These are phyloP conservation scores for Penicillium longicatenatum DNA, from an alignment of 495 filamentous ascomycete species.

Conservation along the genomic window DNA sequence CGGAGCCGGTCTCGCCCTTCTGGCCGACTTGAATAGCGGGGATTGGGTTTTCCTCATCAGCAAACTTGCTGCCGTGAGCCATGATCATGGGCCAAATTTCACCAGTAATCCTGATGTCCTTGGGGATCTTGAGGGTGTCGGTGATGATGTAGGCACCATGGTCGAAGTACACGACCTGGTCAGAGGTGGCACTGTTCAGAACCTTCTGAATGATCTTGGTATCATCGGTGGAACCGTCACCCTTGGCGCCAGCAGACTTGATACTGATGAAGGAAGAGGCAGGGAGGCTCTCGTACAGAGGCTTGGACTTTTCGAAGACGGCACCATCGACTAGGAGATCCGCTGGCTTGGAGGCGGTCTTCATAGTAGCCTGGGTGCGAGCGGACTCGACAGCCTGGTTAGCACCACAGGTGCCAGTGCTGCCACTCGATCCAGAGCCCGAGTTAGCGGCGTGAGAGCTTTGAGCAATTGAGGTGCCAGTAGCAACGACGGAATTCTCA, in stretches of 20 bases:
- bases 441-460: slow-evolving; percentile 8
- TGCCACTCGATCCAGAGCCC: slow-evolving; percentile 16
- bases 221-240: slow-evolving; percentile 67
- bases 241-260: slow-evolving; percentile 74
- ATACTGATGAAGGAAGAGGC: slow-evolving; percentile 64
- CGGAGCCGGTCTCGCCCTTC: slow-evolving; percentile 71
- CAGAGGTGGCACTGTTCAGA: slow-evolving; percentile 58
- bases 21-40: slow-evolving; percentile 70
- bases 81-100: slow-evolving; percentile 91
- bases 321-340: slow-evolving; percentile 46
- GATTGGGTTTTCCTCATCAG: slow-evolving; percentile 66
- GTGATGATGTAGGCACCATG: slow-evolving; percentile 87
- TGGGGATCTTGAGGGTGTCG: slow-evolving; percentile 78
- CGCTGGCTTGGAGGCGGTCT: slow-evolving; percentile 38
- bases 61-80: slow-evolving; percentile 72
- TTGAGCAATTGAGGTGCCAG: slow-evolving; percentile 4
- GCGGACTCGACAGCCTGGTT: slow-evolving; percentile 32
- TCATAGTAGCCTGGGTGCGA: slow-evolving; percentile 42
- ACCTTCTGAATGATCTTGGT: slow-evolving; percentile 68
- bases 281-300: slow-evolving; percentile 60
- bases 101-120: slow-evolving; percentile 68
- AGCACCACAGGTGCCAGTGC: slow-evolving; percentile 33
- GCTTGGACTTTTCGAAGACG: slow-evolving; percentile 67
- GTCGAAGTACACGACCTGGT: slow-evolving; percentile 85
- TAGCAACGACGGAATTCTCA: not conserved